These are phyloP conservation scores for Exophiala dermatitidis DNA, from an alignment of 2,329 filamentous ascomycete genomes.

Conservation along the genomic window DNA sequence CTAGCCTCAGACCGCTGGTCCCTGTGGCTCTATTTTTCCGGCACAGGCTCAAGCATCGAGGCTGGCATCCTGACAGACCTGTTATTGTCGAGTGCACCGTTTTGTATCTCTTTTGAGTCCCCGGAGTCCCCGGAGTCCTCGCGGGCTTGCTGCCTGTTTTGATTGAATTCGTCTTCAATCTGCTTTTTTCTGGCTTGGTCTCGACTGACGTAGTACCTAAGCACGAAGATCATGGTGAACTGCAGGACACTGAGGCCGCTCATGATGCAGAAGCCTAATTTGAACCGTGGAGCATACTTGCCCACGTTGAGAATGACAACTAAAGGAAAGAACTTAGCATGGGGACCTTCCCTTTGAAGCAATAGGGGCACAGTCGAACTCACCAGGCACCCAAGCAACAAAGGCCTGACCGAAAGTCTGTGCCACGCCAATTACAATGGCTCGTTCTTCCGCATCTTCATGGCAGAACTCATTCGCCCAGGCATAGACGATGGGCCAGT, in stretches of 20 bases:
- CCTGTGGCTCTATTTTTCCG: too few relatives aligned
- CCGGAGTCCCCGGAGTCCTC: too few relatives aligned
- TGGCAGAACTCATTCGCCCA: slow-evolving; percentile 50
- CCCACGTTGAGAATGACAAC: slow-evolving; percentile 21
- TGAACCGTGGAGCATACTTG: slow-evolving; percentile 24
- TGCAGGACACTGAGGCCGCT: slow-evolving; percentile 19
- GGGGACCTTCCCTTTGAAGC: background rate
- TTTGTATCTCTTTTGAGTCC: too few relatives aligned
- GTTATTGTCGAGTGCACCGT: too few relatives aligned
- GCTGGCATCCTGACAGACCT: too few relatives aligned
- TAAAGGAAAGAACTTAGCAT: background rate
- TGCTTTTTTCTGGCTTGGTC: background rate
- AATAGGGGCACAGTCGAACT: background rate
- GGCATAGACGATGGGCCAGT: slow-evolving; percentile 29
- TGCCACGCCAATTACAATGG: slow-evolving; percentile 50
- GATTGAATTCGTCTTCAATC: too few relatives aligned
- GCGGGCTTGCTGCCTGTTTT: too few relatives aligned
- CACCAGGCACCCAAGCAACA: slow-evolving; percentile 22
- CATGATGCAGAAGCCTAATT: slow-evolving; percentile 21
- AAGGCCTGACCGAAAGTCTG: slow-evolving; percentile 25
- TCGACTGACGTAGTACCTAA: slow-evolving; percentile 16
- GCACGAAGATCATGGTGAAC: slow-evolving; percentile 23
- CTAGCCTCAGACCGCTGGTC: too few relatives aligned
- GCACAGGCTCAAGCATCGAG: too few relatives aligned
- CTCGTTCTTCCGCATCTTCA: slow-evolving; percentile 31